Conservation (phyloP, 495 filamentous ascomycete genomes). For the Trichoderma reesei region DNA sequence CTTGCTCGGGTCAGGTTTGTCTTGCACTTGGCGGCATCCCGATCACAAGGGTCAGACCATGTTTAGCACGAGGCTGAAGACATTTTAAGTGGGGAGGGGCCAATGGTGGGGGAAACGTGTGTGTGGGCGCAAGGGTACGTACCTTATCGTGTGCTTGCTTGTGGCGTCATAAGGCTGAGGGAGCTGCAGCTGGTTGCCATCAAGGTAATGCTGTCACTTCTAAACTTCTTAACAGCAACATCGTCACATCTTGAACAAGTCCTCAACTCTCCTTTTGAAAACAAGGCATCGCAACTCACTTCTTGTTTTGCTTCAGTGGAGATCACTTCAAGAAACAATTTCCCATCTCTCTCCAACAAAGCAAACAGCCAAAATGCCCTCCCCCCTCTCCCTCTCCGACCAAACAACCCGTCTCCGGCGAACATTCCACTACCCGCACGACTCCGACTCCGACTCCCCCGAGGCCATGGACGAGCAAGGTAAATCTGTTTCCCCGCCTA, state of each 20-base stretch:
- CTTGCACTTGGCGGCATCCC: background rate
- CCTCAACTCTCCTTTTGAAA: no score
- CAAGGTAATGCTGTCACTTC: background rate
- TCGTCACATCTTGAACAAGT: no score
- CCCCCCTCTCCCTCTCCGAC: background rate
- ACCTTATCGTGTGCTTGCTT: background rate
- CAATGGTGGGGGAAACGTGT: background rate
- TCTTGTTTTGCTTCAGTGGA: no score
- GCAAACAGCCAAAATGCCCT: background rate
- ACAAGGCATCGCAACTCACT: no score
- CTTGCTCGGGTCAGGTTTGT: background rate
- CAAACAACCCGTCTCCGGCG: constrained; percentile 43
- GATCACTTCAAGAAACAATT: no score
- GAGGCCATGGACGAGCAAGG: constrained; percentile 58
- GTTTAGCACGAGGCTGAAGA: constrained; percentile 1
- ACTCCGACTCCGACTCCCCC: constrained; percentile 30
- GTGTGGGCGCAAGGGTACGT: background rate
- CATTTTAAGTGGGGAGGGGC: background rate
- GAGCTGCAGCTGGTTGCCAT: background rate
- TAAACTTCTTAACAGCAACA: background rate
- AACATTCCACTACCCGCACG: constrained; percentile 52
- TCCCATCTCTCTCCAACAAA: background rate
- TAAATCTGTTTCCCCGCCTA: constrained; percentile 16
- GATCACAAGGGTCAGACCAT: background rate
- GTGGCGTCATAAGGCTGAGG: constrained; percentile 9